Percentiles rank a stretch among this genome's conserved stretches.
Evolutionary conservation across 805 yeast species (phyloP).

Genomic region (Spathaspora sp.): DNA sequence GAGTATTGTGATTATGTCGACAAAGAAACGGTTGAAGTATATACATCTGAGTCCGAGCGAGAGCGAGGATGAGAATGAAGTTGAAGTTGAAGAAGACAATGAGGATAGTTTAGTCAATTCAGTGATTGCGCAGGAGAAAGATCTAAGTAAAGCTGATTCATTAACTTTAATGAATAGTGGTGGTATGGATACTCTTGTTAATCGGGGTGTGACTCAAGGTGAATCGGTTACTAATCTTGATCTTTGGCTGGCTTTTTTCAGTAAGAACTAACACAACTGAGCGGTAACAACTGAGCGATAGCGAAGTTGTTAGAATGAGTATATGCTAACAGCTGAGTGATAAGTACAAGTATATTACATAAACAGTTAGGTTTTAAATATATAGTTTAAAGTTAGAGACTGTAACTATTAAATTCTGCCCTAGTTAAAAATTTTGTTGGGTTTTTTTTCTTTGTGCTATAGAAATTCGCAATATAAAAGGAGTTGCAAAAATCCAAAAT

Average conservation of each 20-base stretch:
- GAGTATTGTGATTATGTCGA: slow-evolving; percentile 67
- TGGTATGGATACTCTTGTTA: slow-evolving; percentile 46
- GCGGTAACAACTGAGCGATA: neutral
- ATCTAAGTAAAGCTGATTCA: slow-evolving; percentile 43
- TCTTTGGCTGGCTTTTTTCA: slow-evolving; percentile 60
- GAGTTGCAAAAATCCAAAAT: too few species aligned
- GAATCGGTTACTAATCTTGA: slow-evolving; percentile 58
- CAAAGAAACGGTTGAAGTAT: slow-evolving; percentile 53
- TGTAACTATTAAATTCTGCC: too few species aligned
- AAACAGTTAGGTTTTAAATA: too few species aligned
- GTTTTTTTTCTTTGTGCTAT: too few species aligned
- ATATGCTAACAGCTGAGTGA: too few species aligned
- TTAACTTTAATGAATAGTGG: slow-evolving; percentile 51
- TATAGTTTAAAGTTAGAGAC: too few species aligned
- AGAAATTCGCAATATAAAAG: too few species aligned
- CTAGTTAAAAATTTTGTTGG: too few species aligned
- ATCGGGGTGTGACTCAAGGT: slow-evolving; percentile 44
- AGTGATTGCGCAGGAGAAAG: slow-evolving; percentile 29
- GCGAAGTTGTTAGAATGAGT: too few species aligned
- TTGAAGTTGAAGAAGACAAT: neutral
- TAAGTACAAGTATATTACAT: too few species aligned
- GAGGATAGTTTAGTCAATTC: neutral
- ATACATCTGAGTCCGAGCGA: slow-evolving; percentile 7
- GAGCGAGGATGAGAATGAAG: slow-evolving; percentile 1
- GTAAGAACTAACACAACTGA: slow-evolving; percentile 12